Evolutionary conservation across 2,329 filamentous ascomycete genomes (phyloP).

Genomic region (Neonectria sp.): DNA sequence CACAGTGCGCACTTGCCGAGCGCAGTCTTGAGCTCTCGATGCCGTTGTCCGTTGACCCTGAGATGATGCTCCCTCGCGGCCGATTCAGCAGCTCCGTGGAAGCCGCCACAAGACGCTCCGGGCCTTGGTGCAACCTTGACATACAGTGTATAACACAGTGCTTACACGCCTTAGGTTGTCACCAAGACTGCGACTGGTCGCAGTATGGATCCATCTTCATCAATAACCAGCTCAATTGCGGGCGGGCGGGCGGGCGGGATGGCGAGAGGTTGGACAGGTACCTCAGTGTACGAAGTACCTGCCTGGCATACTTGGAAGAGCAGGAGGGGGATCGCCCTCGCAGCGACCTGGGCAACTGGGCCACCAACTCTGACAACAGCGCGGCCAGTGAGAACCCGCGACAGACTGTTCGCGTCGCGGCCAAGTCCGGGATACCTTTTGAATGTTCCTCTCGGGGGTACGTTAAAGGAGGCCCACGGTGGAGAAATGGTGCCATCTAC

Average conservation of each 20-base stretch:
- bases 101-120: conserved; percentile 1
- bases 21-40: conserved; percentile 48
- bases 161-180: background rate
- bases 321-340: conserved; percentile 25
- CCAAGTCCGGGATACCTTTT: conserved; percentile 30
- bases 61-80: conserved; percentile 26
- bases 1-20: conserved; percentile 43
- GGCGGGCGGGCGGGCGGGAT: background rate
- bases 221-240: background rate
- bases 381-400: conserved; percentile 16
- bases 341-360: conserved; percentile 12
- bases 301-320: background rate
- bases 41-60: conserved; percentile 29
- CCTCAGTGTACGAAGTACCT: background rate
- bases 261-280: background rate
- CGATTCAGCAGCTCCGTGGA: conserved; percentile 31
- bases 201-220: background rate
- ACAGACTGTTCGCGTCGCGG: conserved; percentile 12
- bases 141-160: conserved; percentile 1
- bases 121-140: conserved; percentile 3
- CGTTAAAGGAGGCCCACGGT: conserved; percentile 44
- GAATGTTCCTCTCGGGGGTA: conserved; percentile 32
- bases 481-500: conserved; percentile 49
- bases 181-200: conserved; percentile 1
- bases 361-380: conserved; percentile 4